These are phyloP conservation scores for Heterobasidion irregulare DNA, from an alignment of 1,284 basidiomycete genomes.

Conservation along the genomic window DNA sequence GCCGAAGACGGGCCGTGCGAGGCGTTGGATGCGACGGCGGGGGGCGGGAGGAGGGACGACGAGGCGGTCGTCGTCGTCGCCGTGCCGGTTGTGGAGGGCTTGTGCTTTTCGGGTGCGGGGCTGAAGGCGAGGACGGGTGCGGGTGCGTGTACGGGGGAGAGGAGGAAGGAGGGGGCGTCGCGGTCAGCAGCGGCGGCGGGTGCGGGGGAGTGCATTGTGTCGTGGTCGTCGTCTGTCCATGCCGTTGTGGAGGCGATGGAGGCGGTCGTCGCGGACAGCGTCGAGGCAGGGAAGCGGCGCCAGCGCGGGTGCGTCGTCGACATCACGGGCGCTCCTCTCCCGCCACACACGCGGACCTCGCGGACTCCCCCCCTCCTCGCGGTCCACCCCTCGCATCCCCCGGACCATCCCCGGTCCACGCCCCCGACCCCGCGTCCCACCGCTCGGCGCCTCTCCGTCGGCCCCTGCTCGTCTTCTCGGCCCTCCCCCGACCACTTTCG, in stretches of 20 bases:
- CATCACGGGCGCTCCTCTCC: too few species aligned
- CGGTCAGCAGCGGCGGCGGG: not conserved
- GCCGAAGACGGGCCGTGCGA: constrained; percentile 3
- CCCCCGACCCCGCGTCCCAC: not conserved
- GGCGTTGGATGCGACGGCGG: constrained; percentile 4
- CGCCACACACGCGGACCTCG: too few species aligned
- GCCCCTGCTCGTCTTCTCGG: not conserved
- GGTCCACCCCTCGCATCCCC: too few species aligned
- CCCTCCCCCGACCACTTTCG: not conserved
- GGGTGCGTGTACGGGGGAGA: not conserved
- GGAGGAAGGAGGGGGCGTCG: not conserved
- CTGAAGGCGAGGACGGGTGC: not conserved
- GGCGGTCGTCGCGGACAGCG: not conserved
- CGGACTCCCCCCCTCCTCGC: not conserved
- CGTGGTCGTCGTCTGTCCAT: not conserved
- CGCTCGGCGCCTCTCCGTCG: not conserved
- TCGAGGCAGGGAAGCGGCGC: too few species aligned
- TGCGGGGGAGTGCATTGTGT: too few species aligned
- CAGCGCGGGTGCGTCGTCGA: too few species aligned
- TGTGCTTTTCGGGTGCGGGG: not conserved
- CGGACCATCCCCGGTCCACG: too few species aligned
- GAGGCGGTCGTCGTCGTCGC: too few species aligned
- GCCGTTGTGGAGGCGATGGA: not conserved
- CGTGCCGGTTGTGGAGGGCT: not conserved
- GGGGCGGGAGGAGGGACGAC: constrained; percentile 7